Base-by-base conservation (phyloP, 225 moss, liverwort and hornwort species). In the Marchantia paleacea region DNA sequence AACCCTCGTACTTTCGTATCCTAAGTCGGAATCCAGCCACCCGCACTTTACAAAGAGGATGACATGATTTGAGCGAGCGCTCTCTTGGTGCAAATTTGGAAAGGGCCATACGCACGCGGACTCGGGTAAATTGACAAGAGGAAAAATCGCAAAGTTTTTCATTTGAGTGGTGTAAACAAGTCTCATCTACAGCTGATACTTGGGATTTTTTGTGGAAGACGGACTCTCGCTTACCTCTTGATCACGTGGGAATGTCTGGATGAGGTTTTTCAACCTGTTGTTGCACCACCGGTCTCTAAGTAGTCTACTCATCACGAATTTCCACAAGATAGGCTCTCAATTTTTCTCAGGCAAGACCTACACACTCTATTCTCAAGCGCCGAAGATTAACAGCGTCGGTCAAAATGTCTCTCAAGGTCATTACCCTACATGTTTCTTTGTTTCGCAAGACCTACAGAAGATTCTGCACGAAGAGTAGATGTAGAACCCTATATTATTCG, bases 201-300 rank as follows among this genome's bases (percentile, higher is more conserved):
- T 68, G 2, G 12, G 68, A 68, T 24, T 68, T 68, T 68, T 28
- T 28, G 68, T 68, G 28, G 68, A 68, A 68, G 68, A 68, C 30
- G 68, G 29, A 68, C 68, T 68, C 68, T 31, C 16, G 68, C 28
- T 29, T 68, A 68, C 29, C 68, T 68, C 68, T 68, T 31, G 68
- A 30, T 10, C 68, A 68, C 68, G 68, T 68, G 68, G 68, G 29
- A 29, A 68, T 30, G 68, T 30, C 68, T 68, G 68, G 68, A 68
- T 68, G 68, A 68, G 68, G 31, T 68, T 68, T 68, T 10, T 68
- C 11, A 9, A 68, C 57, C 14, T 12, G 13, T 12, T 57, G 13
- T 57, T 57, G 13, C 57, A 57, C 14, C 57, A 57, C 57, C 19
- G 39, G 39, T 57, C 57, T 57, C 19, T 57, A 57, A 12, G 2